Base-by-base conservation (phyloP, 768 basidiomycete species). In the Tubosaeta sp. region DNA sequence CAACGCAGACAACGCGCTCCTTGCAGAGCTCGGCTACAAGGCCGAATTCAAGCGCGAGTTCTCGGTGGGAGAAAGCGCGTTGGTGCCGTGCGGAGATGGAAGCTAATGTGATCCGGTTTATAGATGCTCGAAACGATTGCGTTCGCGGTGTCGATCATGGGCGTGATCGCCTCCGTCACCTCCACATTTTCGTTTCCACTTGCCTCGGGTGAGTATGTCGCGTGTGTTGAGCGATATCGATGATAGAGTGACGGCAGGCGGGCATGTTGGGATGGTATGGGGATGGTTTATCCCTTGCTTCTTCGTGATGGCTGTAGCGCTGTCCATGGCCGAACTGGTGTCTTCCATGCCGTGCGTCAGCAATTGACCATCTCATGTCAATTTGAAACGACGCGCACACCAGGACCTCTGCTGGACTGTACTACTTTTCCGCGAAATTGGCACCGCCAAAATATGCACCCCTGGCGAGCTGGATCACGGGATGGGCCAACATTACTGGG, bases 401-500 rank as follows among this genome's bases (percentile, higher is more conserved):
- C 18, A 88, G 86, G 46, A 89, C 87, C 21, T 88, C 86, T 55
- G 86, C 87, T 7, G 87, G 86, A 0, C 71, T 89, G 16, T 88
- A 88, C 63, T 89, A 87, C 64, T 88, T 87, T 66, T 84, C 86
- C 2, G 83, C 86, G 0, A 87, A 84, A 61, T 66, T 89, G 39
- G 86, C 87, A 3, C 83, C 84, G 1, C 74, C 75, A 6, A 73
- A 76, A 58, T 80, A 81, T 49, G 75, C 82, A 3, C 74, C 84
- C 7, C 67, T 89, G 46, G 80, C 83, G 1, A 82, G 83, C 55
- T 76, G 73, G 73, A 69, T 77, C 47, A 74, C 70, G 49, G 81
- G 83, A 7, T 86, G 84, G 84, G 83, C 85, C 13, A 87, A 87
- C 56, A 76, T 87, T 36, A 86, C 84, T 12, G 86, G 86, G 24